These are phyloP conservation scores for Thelonectria discophora DNA, from an alignment of 2,329 filamentous ascomycete species.

Conservation along the genomic window DNA sequence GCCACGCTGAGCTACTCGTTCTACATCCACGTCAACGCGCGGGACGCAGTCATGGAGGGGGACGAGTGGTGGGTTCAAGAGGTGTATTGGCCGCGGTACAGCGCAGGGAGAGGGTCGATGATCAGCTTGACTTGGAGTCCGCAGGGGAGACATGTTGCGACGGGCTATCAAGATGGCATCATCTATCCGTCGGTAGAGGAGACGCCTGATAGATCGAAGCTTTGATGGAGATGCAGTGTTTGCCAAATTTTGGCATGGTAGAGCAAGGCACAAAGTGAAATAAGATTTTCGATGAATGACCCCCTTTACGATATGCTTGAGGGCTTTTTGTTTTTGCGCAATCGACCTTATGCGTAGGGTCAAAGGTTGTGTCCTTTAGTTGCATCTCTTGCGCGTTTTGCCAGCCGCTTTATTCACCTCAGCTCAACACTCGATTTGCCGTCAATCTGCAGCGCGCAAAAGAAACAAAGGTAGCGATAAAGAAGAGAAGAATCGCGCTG, in stretches of 20 bases:
- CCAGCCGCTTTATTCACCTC: no score
- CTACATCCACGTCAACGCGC: constrained; percentile 60
- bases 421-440: no score
- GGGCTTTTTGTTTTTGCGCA: no score
- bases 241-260: not conserved
- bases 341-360: no score
- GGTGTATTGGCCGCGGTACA: constrained; percentile 57
- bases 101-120: constrained; percentile 57
- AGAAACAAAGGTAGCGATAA: no score
- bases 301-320: no score
- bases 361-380: no score
- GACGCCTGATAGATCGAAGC: constrained; percentile 11
- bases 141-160: constrained; percentile 60
- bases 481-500: no score
- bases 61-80: constrained; percentile 65
- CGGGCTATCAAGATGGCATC: constrained; percentile 64
- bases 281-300: no score
- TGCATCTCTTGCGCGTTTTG: no score
- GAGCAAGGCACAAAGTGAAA: not conserved
- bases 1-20: constrained; percentile 62
- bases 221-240: not conserved
- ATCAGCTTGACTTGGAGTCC: constrained; percentile 65
- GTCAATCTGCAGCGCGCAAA: no score
- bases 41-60: constrained; percentile 58
- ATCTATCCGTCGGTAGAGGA: constrained; percentile 39